phyloP scores from a whole-genome alignment of 257 asterid species.

The Mitragyna speciosa region DNA sequence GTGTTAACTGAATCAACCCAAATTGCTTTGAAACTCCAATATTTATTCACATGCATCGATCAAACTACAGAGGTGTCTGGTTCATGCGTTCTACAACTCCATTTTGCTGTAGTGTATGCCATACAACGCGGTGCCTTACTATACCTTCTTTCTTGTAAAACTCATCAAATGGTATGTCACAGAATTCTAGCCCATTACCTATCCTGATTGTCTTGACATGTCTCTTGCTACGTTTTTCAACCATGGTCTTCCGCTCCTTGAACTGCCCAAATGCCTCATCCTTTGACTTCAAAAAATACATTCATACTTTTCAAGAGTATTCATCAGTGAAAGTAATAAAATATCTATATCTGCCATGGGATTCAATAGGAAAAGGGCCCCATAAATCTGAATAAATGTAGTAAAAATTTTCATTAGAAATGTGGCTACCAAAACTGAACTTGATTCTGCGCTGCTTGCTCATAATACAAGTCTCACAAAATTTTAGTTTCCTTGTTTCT shows the following conservation, averaged over 20 bases:
- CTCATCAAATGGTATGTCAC: not conserved
- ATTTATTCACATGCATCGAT: not conserved
- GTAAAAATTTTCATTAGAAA: not conserved
- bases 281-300: not conserved
- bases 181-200: not conserved
- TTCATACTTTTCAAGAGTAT: not conserved
- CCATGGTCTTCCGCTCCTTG: too few relatives aligned
- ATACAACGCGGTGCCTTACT: not conserved
- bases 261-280: too few relatives aligned
- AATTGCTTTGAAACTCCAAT: not conserved
- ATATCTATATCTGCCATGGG: not conserved
- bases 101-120: not conserved
- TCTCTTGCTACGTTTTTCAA: not conserved
- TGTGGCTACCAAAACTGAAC: not conserved
- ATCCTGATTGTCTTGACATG: not conserved
- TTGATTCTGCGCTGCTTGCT: not conserved
- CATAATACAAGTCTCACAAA: too few relatives aligned
- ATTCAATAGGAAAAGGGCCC: not conserved
- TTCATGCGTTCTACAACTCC: not conserved
- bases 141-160: not conserved
- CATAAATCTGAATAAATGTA: constrained; percentile 3
- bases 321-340: not conserved
- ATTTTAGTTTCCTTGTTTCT: too few relatives aligned
- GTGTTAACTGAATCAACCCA: not conserved
- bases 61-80: not conserved